Conservation (phyloP, 1,139 yeast genomes). For the Saccharomyces hybrid region DNA sequence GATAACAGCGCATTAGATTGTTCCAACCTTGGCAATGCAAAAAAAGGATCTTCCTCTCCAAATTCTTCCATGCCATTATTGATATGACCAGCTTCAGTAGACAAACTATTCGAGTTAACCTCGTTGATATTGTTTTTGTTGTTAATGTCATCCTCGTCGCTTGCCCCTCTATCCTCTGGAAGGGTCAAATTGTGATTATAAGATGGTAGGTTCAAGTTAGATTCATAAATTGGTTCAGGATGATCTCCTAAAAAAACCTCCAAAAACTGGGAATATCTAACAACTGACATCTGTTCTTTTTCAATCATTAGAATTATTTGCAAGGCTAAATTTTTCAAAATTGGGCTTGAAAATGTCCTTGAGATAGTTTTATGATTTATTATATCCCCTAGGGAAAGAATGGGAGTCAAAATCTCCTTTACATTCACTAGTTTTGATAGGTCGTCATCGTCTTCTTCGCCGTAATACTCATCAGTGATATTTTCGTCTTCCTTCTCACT, state of each 20-base stretch:
- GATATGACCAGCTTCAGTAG: conserved; percentile 11
- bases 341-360: conserved; percentile 50
- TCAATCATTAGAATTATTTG: conserved; percentile 73
- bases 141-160: background rate
- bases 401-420: conserved; percentile 60
- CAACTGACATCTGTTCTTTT: conserved; percentile 68
- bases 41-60: conserved; percentile 50
- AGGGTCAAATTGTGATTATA: conserved; percentile 53
- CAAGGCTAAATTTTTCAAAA: conserved; percentile 48
- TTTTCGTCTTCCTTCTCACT: conserved; percentile 21
- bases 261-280: conserved; percentile 60
- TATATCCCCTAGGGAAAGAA: conserved; percentile 72
- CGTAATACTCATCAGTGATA: conserved; percentile 26
- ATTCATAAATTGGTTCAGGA: conserved; percentile 57
- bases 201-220: conserved; percentile 54
- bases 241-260: conserved; percentile 83
- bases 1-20: conserved; percentile 14
- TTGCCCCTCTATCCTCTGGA: conserved; percentile 21
- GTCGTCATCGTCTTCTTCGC: conserved; percentile 34
- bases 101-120: background rate
- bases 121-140: background rate
- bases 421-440: conserved; percentile 37
- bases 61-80: conserved; percentile 12
- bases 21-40: conserved; percentile 48
- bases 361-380: conserved; percentile 63